Percentiles rank a stretch among this genome's conserved stretches.
phyloP scores from a whole-genome alignment of 164 flowering plant genomes.

The Nelumbo lutea region DNA sequence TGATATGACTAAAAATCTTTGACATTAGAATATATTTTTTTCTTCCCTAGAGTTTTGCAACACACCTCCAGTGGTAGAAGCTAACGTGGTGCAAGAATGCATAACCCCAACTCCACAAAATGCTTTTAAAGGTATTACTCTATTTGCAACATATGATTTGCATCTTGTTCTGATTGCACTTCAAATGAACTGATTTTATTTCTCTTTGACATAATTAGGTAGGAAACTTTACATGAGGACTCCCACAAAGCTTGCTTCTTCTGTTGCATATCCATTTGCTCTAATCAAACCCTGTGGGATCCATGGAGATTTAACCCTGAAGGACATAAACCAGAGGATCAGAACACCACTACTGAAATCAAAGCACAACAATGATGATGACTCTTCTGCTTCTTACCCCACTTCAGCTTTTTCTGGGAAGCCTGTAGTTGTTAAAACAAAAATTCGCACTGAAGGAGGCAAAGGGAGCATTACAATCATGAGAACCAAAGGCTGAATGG shows the following conservation, averaged over 20 bases:
- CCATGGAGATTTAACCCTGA: slow-evolving; percentile 82
- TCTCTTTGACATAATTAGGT: slow-evolving; percentile 31
- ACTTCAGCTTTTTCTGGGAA: slow-evolving; percentile 94
- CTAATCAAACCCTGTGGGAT: slow-evolving; percentile 80
- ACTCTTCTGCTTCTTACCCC: slow-evolving; percentile 45
- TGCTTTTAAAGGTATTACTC: slow-evolving; percentile 55
- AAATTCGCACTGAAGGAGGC: slow-evolving; percentile 92
- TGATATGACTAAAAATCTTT: neutral
- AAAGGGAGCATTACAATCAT: slow-evolving; percentile 88
- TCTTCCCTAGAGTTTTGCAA: slow-evolving; percentile 42
- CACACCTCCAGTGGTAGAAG: slow-evolving; percentile 36
- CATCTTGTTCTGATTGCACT: neutral
- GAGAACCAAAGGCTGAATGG: too few relatives aligned
- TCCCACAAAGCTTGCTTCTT: slow-evolving; percentile 60
- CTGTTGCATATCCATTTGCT: slow-evolving; percentile 84
- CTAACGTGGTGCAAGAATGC: slow-evolving; percentile 30
- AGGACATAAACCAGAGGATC: slow-evolving; percentile 85
- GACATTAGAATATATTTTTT: slow-evolving; percentile 1
- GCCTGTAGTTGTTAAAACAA: slow-evolving; percentile 90
- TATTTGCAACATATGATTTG: neutral
- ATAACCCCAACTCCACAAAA: slow-evolving; percentile 39
- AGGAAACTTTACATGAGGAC: slow-evolving; percentile 52
- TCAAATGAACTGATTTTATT: neutral
- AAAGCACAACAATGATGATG: slow-evolving; percentile 38
- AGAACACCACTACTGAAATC: slow-evolving; percentile 48